A percentile compares a stretch with the other conserved stretches of the same genome.
Evolutionary conservation across 768 basidiomycete species (phyloP).

Genomic region (Boletus vinaceobasis): DNA sequence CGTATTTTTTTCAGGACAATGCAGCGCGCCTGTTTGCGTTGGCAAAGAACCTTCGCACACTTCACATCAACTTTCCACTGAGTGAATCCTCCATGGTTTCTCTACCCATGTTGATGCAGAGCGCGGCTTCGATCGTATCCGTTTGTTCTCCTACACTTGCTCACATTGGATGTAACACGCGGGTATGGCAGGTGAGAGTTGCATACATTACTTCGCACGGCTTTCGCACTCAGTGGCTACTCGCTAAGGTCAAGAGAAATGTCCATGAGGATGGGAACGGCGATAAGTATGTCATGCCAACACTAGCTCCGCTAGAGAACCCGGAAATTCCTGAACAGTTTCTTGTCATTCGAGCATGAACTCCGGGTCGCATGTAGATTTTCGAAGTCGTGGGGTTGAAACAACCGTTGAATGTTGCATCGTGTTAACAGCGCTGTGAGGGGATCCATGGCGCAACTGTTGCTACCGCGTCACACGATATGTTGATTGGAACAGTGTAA

Average conservation of each 20-base stretch:
- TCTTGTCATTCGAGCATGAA: slow-evolving; percentile 51
- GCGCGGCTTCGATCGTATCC: slow-evolving; percentile 44
- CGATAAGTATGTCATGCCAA: slow-evolving; percentile 34
- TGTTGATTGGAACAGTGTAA: background rate
- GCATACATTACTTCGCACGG: background rate
- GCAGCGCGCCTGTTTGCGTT: slow-evolving; percentile 35
- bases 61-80: slow-evolving; percentile 59
- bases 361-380: background rate
- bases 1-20: slow-evolving; percentile 12
- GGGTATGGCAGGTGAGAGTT: slow-evolving; percentile 63
- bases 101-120: slow-evolving; percentile 23
- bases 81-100: slow-evolving; percentile 17
- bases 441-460: background rate
- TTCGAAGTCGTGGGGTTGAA: background rate
- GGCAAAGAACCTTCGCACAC: slow-evolving; percentile 46
- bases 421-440: background rate
- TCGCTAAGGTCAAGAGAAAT: slow-evolving; percentile 44
- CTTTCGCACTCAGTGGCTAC: background rate
- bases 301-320: slow-evolving; percentile 53
- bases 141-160: slow-evolving; percentile 49
- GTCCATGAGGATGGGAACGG: slow-evolving; percentile 39
- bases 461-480: background rate
- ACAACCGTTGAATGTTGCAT: background rate
- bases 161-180: slow-evolving; percentile 66
- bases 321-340: slow-evolving; percentile 72